phyloP scores from a whole-genome alignment of 768 basidiomycete genomes.

The Neoboletus subvelutipes region DNA sequence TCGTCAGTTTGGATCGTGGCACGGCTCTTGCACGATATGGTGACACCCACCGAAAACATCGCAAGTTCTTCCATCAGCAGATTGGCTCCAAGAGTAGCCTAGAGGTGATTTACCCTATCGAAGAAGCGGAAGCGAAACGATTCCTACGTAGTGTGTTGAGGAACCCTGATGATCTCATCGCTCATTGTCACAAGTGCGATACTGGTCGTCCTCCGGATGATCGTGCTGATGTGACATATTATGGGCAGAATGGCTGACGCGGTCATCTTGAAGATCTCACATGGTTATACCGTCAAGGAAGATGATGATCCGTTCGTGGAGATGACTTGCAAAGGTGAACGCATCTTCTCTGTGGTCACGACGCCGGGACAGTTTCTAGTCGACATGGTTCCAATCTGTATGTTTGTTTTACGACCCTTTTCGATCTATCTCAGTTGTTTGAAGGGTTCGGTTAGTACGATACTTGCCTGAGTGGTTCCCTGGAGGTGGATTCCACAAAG shows the following conservation, averaged over 20 bases:
- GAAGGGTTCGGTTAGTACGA: conserved; percentile 1
- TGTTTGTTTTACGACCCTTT: background rate
- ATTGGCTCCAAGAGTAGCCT: conserved; percentile 11
- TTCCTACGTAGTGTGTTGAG: conserved; percentile 4
- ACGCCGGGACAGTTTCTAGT: conserved; percentile 13
- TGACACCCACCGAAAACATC: conserved; percentile 3
- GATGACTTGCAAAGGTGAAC: conserved; percentile 24
- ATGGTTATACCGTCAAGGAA: conserved; percentile 35
- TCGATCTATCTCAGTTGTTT: background rate
- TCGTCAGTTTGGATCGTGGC: conserved; percentile 9
- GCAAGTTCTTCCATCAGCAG: conserved; percentile 8
- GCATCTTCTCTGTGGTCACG: conserved; percentile 5
- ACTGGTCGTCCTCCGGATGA: background rate
- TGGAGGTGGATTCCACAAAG: conserved; percentile 19
- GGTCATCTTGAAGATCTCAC: conserved; percentile 34
- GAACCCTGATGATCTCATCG: conserved; percentile 2
- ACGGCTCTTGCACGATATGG: conserved; percentile 10
- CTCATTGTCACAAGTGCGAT: conserved; percentile 9
- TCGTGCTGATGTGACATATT: background rate
- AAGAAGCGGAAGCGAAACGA: conserved; percentile 2
- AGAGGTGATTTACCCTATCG: background rate
- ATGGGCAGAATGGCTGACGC: conserved; percentile 34
- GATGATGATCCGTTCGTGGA: conserved; percentile 34
- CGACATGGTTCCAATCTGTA: conserved; percentile 11
- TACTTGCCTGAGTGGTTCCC: conserved; percentile 25